Percentiles rank a stretch among this genome's conserved stretches.
phyloP scores from a whole-genome alignment of 495 filamentous ascomycete species.

The Aspergillus ostianus region DNA sequence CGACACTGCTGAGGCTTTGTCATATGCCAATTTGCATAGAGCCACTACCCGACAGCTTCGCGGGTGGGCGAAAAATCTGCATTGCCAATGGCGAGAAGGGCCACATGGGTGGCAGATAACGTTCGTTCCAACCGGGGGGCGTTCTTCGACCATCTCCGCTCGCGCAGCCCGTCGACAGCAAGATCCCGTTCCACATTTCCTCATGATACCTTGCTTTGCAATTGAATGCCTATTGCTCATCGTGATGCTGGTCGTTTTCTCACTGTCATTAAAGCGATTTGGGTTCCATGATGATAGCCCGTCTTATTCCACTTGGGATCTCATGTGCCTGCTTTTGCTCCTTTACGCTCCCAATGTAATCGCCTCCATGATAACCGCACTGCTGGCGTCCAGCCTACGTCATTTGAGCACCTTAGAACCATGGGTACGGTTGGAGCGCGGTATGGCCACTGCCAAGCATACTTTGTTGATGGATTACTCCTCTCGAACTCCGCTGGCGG shows the following conservation, averaged over 20 bases:
- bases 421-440: slow-evolving; percentile 22
- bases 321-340: slow-evolving; percentile 14
- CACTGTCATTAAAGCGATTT: slow-evolving; percentile 13
- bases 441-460: slow-evolving; percentile 5
- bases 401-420: slow-evolving; percentile 24
- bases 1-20: slow-evolving; percentile 2
- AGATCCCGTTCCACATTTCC: slow-evolving; percentile 26
- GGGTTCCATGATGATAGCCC: slow-evolving; percentile 14
- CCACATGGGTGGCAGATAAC: slow-evolving; percentile 11
- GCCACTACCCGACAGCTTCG: slow-evolving; percentile 25
- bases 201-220: slow-evolving; percentile 21
- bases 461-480: slow-evolving; percentile 21
- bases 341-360: slow-evolving; percentile 23
- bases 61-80: slow-evolving; percentile 15
- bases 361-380: slow-evolving; percentile 24
- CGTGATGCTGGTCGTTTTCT: slow-evolving; percentile 13
- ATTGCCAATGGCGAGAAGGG: slow-evolving; percentile 18
- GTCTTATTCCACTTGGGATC: slow-evolving; percentile 5
- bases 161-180: slow-evolving; percentile 5
- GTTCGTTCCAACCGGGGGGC: slow-evolving; percentile 10
- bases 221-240: slow-evolving; percentile 21
- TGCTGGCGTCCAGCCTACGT: slow-evolving; percentile 24
- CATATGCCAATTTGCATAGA: slow-evolving; percentile 7
- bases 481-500: slow-evolving; percentile 13
- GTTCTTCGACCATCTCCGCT: background rate